Conservation (phyloP, 345 rosid species). For the Populus simonii region DNA sequence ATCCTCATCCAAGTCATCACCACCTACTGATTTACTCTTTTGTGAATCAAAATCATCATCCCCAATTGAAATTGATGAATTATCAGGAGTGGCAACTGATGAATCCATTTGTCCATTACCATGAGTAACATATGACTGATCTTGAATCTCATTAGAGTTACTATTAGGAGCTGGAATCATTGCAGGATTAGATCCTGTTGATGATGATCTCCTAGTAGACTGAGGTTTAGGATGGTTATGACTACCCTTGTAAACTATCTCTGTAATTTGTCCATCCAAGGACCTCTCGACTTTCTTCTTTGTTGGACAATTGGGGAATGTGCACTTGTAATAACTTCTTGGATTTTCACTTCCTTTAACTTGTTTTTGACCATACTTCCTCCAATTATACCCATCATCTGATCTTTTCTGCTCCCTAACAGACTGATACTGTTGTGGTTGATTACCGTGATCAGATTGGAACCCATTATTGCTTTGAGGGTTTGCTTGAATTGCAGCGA, state of each 20-base stretch:
- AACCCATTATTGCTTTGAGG: constrained; percentile 24
- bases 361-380: constrained; percentile 95
- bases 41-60: constrained; percentile 75
- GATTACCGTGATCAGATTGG: constrained; percentile 34
- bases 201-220: constrained; percentile 60
- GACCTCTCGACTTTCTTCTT: constrained; percentile 94
- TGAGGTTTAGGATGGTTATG: constrained; percentile 90
- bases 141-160: constrained; percentile 38
- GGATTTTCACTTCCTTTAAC: constrained; percentile 96
- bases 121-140: constrained; percentile 42
- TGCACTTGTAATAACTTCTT: constrained; percentile 93
- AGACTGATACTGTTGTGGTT: constrained; percentile 39
- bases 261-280: constrained; percentile 76
- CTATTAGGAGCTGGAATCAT: constrained; percentile 32
- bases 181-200: constrained; percentile 36
- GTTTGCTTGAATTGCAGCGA: constrained; percentile 38
- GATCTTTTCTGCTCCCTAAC: constrained; percentile 57
- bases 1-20: constrained; percentile 70
- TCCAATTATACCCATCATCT: constrained; percentile 91
- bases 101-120: constrained; percentile 45
- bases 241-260: constrained; percentile 83
- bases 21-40: constrained; percentile 52
- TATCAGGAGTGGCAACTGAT: constrained; percentile 45
- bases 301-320: constrained; percentile 64
- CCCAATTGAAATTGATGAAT: constrained; percentile 70